These are phyloP conservation scores for Berberis vulgaris DNA, from an alignment of 164 flowering plant genomes.

Conservation along the genomic window DNA sequence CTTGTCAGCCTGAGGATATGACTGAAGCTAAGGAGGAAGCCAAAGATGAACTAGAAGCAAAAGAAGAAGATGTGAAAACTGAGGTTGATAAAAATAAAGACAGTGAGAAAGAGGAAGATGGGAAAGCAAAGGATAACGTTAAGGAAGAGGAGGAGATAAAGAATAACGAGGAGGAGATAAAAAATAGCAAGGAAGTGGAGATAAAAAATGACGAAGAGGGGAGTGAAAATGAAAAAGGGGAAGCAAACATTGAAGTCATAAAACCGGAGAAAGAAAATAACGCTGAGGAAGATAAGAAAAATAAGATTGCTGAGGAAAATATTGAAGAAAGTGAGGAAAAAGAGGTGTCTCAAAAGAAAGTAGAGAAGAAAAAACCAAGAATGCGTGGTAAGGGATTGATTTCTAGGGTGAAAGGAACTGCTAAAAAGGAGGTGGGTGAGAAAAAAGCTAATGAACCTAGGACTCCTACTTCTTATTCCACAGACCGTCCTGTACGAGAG, in stretches of 20 bases:
- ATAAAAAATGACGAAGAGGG: background rate
- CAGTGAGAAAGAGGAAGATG: background rate
- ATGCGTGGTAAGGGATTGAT: background rate
- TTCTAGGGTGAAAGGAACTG: no score
- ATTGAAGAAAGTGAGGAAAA: background rate
- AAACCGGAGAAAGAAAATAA: background rate
- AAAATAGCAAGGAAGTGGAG: background rate
- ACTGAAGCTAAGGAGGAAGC: conserved; percentile 1
- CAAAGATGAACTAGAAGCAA: background rate
- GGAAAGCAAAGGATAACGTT: background rate
- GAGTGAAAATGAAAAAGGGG: background rate
- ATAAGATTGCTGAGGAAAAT: background rate
- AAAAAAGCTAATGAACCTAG: conserved; percentile 31
- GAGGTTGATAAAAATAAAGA: background rate
- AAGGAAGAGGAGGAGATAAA: background rate
- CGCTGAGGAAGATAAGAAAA: background rate
- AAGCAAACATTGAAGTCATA: background rate
- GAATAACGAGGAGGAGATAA: background rate
- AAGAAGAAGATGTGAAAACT: conserved; percentile 8
- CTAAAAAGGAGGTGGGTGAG: conserved; percentile 1
- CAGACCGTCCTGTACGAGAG: conserved; percentile 61
- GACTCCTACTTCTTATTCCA: conserved; percentile 33
- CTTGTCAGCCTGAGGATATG: conserved; percentile 4
- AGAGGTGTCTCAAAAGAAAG: background rate
- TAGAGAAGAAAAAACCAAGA: background rate